These are phyloP conservation scores for Rhinocladiella mackenziei DNA, from an alignment of 2,329 filamentous ascomycete species.

Conservation along the genomic window DNA sequence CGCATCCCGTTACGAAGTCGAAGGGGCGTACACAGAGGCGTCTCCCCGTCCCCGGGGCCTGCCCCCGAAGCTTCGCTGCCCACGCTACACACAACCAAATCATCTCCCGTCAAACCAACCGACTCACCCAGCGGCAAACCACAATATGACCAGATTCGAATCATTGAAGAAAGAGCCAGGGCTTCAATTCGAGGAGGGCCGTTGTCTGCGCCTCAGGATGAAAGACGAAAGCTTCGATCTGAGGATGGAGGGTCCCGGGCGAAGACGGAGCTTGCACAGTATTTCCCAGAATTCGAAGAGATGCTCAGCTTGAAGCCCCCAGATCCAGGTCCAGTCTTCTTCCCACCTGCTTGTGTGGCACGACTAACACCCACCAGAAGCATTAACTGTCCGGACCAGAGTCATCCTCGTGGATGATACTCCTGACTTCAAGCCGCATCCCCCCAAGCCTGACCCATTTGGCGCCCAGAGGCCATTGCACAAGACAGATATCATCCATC, in stretches of 20 bases:
- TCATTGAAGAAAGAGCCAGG: slow-evolving; percentile 29
- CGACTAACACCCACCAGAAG: slow-evolving; percentile 52
- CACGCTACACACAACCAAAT: slow-evolving; percentile 10
- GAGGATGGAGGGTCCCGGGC: slow-evolving; percentile 76
- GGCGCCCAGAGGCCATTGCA: slow-evolving; percentile 37
- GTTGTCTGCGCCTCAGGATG: slow-evolving; percentile 37
- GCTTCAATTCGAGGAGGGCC: slow-evolving; percentile 19
- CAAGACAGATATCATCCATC: slow-evolving; percentile 43
- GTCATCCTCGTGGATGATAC: slow-evolving; percentile 66
- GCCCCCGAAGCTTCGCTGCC: slow-evolving; percentile 6
- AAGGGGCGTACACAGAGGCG: slow-evolving; percentile 15
- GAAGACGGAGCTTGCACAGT: slow-evolving; percentile 86
- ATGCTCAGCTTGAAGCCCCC: slow-evolving; percentile 81
- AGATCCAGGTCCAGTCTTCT: slow-evolving; percentile 61
- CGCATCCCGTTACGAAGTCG: slow-evolving; percentile 29
- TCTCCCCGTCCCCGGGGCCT: slow-evolving; percentile 14
- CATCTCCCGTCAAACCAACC: slow-evolving; percentile 13
- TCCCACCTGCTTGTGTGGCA: slow-evolving; percentile 7
- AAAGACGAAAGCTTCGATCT: slow-evolving; percentile 75
- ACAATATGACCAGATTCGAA: slow-evolving; percentile 30
- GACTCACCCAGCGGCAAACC: slow-evolving; percentile 25
- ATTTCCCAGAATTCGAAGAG: slow-evolving; percentile 93
- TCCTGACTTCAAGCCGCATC: slow-evolving; percentile 19
- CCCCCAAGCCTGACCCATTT: slow-evolving; percentile 30
- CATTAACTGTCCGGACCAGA: slow-evolving; percentile 67